Conservation (phyloP, 73 alveolate species). For the Tetrahymena thermophila region DNA sequence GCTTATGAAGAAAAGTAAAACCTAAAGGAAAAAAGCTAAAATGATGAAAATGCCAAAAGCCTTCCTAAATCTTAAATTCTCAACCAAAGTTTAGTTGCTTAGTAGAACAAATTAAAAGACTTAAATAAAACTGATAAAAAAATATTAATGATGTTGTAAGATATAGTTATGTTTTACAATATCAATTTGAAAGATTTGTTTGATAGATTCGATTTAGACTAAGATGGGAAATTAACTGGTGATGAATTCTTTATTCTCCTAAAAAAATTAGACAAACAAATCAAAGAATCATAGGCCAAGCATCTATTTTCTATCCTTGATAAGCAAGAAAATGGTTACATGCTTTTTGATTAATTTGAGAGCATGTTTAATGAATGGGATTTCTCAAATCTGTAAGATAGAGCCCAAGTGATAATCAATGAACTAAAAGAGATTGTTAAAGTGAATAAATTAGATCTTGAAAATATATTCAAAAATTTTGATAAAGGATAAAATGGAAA, state of each 20-base stretch:
- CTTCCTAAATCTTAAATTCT: not conserved
- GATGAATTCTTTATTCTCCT: not conserved
- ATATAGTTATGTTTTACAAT: not conserved
- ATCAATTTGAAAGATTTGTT: not conserved
- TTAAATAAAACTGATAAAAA: not conserved
- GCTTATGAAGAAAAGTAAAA: not conserved
- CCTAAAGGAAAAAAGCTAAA: not conserved
- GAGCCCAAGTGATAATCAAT: not conserved
- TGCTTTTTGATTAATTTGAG: not conserved
- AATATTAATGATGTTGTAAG: not conserved
- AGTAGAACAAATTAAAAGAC: not conserved
- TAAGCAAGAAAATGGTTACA: not conserved
- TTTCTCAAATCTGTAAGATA: not conserved
- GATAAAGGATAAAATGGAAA: not conserved
- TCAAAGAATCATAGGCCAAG: not conserved
- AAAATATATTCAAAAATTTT: not conserved
- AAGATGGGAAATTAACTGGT: not conserved
- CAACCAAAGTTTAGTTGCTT: not conserved
- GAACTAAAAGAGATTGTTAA: not conserved
- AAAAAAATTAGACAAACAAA: not conserved
- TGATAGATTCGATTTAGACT: not conserved
- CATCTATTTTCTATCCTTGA: not conserved
- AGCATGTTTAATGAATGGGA: not conserved
- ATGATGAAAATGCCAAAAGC: not conserved
- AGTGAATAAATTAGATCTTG: not conserved